Evolutionary conservation across 2,329 filamentous ascomycete genomes (phyloP), one percentile per base, ranked within the genome.

Genomic region (Spiromastix sp.): DNA sequence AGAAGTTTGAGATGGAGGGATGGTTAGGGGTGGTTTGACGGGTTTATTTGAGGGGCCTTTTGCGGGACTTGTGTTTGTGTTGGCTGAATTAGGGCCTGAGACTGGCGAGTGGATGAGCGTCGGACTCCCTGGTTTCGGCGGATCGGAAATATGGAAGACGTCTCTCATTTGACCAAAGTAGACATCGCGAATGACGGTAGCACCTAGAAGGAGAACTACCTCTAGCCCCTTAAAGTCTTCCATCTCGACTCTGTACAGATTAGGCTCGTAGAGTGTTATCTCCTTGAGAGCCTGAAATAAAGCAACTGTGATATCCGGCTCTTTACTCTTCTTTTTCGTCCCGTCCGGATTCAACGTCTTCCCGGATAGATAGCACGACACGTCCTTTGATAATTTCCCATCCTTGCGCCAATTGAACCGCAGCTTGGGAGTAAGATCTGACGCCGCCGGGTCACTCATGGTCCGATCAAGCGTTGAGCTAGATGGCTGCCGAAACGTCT

Each of bases 141-240:
- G 44, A 32, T 73, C 70, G 7, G 67, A 62, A 24, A 86, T 69
- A 54, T 95, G 91, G 63, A 95, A 96, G 4, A 77, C 68, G 47
- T 93, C 83, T 12, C 73, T 71, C 37, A 77, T 72, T 4, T 78
- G 72, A 39, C 71, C 62, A 48, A 77, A 77, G 55, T 70, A 79
- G 4, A 79, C 59, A 46, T 79, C 75, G 16, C 72, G 65, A 39
- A 80, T 77, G 9, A 74, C 71, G 2, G 73, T 64, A 1, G 72
- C 74, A 11, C 71, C 64, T 0, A 80, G 61, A 18, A 79, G 51
- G 15, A 96, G 60, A 1, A 87, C 79, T 1, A 96, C 74, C 55
- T 98, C 91, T 3, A 96, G 66, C 0, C 91, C 91, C 57, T 95
- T 96, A 38, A 81, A 77, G 59, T 98, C 91, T 57, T 98, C 86